phyloP scores from a whole-genome alignment of 352 stramenopile genomes.

The Phytopythium delawarense region DNA sequence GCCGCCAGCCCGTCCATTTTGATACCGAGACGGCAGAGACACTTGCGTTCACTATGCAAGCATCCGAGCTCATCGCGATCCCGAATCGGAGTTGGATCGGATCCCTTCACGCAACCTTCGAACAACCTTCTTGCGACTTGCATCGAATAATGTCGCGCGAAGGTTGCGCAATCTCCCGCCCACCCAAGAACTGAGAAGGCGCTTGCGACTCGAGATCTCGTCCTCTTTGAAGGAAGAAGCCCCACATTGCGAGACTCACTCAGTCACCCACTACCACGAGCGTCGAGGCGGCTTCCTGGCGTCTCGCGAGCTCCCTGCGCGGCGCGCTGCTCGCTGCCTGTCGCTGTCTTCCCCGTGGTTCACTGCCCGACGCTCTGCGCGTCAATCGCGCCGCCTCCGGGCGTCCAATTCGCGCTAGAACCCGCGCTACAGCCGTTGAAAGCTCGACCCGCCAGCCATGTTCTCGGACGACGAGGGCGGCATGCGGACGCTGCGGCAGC shows the following conservation, averaged over 20 bases:
- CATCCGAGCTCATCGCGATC: neutral
- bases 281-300: no score
- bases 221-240: conserved; percentile 1
- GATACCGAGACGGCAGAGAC: neutral
- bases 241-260: no score
- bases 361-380: neutral
- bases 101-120: neutral
- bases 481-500: conserved; percentile 24
- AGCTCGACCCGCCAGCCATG: conserved; percentile 7
- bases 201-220: conserved; percentile 1
- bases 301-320: no score
- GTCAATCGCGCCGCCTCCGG: neutral
- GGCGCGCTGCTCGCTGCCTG: neutral
- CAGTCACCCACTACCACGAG: neutral
- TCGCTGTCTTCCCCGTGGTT: no score
- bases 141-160: conserved; percentile 1
- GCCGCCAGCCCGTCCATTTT: conserved; percentile 9
- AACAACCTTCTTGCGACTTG: neutral
- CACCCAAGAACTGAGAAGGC: neutral
- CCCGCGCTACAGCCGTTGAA: neutral
- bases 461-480: conserved; percentile 27
- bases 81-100: neutral
- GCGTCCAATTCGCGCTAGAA: neutral
- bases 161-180: conserved; percentile 6
- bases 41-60: neutral